Base-by-base conservation (phyloP, 2,329 filamentous ascomycete species). In the Zopfia rhizophila region DNA sequence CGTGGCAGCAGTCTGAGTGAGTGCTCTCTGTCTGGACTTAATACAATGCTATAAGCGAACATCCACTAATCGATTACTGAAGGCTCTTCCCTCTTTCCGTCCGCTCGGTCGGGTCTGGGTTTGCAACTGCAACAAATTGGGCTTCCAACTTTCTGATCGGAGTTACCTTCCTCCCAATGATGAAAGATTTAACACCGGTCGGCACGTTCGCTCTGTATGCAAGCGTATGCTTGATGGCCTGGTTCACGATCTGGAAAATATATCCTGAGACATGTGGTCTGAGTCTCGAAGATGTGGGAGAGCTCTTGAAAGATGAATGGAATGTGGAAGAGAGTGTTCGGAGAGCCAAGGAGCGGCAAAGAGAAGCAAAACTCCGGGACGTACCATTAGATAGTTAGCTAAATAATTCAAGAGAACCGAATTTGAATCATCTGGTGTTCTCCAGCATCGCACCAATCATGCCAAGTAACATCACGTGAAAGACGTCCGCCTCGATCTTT, bases 1-100 rank as follows among this genome's bases (percentile, higher is more conserved):
- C 93, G 0, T 97, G 93, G 93, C 93, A 96, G 80, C 92, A 96
- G 74, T 90, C 87, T 58, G 93, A 97, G 74, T 82, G 66, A 12
- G 53, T 56, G 11, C n/a, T n/a, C n/a, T n/a, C n/a, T n/a, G n/a
- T n/a, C n/a, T n/a, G n/a, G n/a, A n/a, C n/a, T n/a, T n/a, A n/a
- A n/a, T n/a, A n/a, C n/a, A n/a, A n/a, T n/a, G n/a, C n/a, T n/a
- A n/a, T n/a, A n/a, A n/a, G n/a, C n/a, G n/a, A n/a, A n/a, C n/a
- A n/a, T n/a, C n/a, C n/a, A n/a, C n/a, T n/a, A n/a, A n/a, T n/a
- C n/a, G n/a, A n/a, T n/a, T n/a, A n/a, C n/a, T n/a, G n/a, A 32
- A 61, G 57, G 35, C 66, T 96, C 22, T 97, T 97, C 65, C 89
- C 91, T 1, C 78, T 92, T 35, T 80, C 81, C 21, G 88, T 91